phyloP scores from a whole-genome alignment of 495 filamentous ascomycete genomes.

The Halenospora varia region DNA sequence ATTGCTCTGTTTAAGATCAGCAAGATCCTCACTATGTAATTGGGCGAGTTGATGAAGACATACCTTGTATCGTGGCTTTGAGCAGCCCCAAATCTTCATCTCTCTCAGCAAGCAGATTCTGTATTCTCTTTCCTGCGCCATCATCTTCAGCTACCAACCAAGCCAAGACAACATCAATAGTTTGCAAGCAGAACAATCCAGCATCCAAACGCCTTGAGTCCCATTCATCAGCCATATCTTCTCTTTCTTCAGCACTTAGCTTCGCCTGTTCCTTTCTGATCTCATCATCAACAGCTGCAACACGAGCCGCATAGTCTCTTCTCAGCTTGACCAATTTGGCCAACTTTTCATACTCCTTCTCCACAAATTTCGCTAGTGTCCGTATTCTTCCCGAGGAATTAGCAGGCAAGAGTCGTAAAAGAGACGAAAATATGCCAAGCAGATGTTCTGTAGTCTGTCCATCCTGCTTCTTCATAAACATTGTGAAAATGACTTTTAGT shows the following conservation, averaged over 20 bases:
- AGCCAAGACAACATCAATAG: slow-evolving; percentile 80
- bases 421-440: slow-evolving; percentile 79
- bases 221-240: slow-evolving; percentile 71
- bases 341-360: slow-evolving; percentile 88
- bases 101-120: slow-evolving; percentile 57
- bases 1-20: slow-evolving; percentile 31
- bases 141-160: slow-evolving; percentile 93
- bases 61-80: slow-evolving; percentile 64
- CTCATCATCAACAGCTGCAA: slow-evolving; percentile 61
- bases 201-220: slow-evolving; percentile 81
- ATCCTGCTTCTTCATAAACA: slow-evolving; percentile 89
- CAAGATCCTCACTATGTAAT: not conserved
- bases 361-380: slow-evolving; percentile 88
- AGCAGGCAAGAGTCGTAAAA: slow-evolving; percentile 75
- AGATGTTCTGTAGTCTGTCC: slow-evolving; percentile 73
- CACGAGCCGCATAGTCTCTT: slow-evolving; percentile 61
- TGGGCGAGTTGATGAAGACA: slow-evolving; percentile 9
- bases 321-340: slow-evolving; percentile 64
- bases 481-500: slow-evolving; percentile 75
- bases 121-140: slow-evolving; percentile 66
- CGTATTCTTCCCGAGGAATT: slow-evolving; percentile 78
- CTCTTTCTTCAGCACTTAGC: slow-evolving; percentile 48
- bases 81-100: slow-evolving; percentile 62
- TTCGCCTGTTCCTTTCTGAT: slow-evolving; percentile 54
- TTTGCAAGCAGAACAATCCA: slow-evolving; percentile 81